phyloP scores from a whole-genome alignment of 345 rosid genomes.

The Crucihimalaya himalaica region DNA sequence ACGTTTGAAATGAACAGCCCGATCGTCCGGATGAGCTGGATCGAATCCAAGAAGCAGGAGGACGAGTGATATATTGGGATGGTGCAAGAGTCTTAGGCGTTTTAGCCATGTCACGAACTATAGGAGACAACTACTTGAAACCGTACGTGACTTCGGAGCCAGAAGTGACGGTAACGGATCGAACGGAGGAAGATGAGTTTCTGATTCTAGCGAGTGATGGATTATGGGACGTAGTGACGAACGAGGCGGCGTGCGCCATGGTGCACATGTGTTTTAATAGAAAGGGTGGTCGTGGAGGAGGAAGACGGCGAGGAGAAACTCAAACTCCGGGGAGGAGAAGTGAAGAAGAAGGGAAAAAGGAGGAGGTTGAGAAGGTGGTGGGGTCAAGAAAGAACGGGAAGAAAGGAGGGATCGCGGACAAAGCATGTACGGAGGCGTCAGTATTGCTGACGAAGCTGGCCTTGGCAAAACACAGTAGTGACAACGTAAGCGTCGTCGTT shows the following conservation, averaged over 20 bases:
- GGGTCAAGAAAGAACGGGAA: slow-evolving; percentile 36
- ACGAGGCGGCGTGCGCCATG: slow-evolving; percentile 73
- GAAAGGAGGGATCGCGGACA: slow-evolving; percentile 50
- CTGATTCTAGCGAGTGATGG: slow-evolving; percentile 85
- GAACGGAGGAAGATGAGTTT: slow-evolving; percentile 76
- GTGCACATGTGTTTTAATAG: slow-evolving; percentile 59
- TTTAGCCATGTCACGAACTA: slow-evolving; percentile 90
- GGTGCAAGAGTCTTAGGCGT: slow-evolving; percentile 85
- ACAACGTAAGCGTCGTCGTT: slow-evolving; percentile 86
- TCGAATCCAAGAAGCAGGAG: slow-evolving; percentile 80
- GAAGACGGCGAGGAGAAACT: slow-evolving; percentile 14
- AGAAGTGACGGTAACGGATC: slow-evolving; percentile 65
- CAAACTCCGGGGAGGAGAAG: not conserved
- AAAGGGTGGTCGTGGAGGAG: not conserved
- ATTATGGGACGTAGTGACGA: slow-evolving; percentile 90
- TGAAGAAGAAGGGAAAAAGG: slow-evolving; percentile 24
- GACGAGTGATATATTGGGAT: slow-evolving; percentile 90
- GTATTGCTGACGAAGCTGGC: slow-evolving; percentile 81
- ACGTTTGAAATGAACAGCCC: slow-evolving; percentile 52
- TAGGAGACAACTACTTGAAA: slow-evolving; percentile 86
- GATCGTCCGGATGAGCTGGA: slow-evolving; percentile 85
- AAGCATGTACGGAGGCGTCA: slow-evolving; percentile 78
- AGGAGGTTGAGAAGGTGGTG: slow-evolving; percentile 9
- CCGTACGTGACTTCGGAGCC: slow-evolving; percentile 88
- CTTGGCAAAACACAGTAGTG: slow-evolving; percentile 68